These are phyloP conservation scores for Colletotrichum shisoi DNA, from an alignment of 2,329 filamentous ascomycete species.

Conservation along the genomic window DNA sequence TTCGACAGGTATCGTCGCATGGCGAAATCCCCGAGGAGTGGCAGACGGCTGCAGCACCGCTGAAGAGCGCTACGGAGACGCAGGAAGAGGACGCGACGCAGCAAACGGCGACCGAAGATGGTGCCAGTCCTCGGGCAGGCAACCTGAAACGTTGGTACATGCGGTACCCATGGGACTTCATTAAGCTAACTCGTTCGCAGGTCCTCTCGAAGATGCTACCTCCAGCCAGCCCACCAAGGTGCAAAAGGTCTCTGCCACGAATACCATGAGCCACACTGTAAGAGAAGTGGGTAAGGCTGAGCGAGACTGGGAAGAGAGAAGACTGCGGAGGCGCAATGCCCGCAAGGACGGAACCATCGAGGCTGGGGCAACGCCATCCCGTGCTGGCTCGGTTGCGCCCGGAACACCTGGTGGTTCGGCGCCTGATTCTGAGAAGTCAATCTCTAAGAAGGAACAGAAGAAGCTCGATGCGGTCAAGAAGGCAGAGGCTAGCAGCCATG, in stretches of 20 bases:
- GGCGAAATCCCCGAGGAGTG: constrained; percentile 81
- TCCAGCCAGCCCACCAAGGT: constrained; percentile 55
- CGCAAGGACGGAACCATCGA: constrained; percentile 66
- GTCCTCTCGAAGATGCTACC: constrained; percentile 46
- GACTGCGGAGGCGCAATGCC: constrained; percentile 71
- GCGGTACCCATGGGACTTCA: constrained; percentile 22
- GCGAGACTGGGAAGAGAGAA: constrained; percentile 74
- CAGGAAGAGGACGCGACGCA: constrained; percentile 38
- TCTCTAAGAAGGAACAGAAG: constrained; percentile 86
- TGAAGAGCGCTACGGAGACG: constrained; percentile 48
- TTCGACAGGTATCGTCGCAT: constrained; percentile 79
- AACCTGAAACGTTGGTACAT: constrained; percentile 66
- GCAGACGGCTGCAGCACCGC: constrained; percentile 70
- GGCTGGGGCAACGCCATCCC: constrained; percentile 57
- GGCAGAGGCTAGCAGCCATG: constrained; percentile 79
- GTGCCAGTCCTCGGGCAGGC: constrained; percentile 62
- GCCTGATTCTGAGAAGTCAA: constrained; percentile 71
- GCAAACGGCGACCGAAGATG: constrained; percentile 53
- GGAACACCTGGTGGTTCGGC: constrained; percentile 69
- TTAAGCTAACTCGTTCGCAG: constrained; percentile 46
- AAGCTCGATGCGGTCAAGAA: constrained; percentile 79
- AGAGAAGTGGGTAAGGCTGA: constrained; percentile 72
- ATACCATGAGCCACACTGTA: constrained; percentile 60
- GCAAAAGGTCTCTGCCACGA: constrained; percentile 59
- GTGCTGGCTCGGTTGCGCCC: constrained; percentile 65